Percentiles rank a stretch among this genome's conserved stretches.
Evolutionary conservation across 73 alveolate species (phyloP).

Genomic region (Paraurostyla sp.): DNA sequence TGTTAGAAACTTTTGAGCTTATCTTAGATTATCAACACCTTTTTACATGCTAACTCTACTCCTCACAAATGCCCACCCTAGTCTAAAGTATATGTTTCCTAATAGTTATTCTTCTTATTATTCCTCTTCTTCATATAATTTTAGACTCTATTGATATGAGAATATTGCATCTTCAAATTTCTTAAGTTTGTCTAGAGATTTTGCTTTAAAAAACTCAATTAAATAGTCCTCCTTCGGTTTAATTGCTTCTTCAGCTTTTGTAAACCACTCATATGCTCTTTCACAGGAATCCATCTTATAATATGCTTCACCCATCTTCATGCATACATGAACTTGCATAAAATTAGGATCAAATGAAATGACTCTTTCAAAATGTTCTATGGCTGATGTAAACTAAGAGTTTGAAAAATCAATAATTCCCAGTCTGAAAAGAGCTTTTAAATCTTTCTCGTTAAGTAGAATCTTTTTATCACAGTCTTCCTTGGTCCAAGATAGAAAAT

Average conservation of each 20-base stretch:
- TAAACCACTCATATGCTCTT: conserved; percentile 42
- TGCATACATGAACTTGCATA: conserved; percentile 22
- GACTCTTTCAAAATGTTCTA: conserved; percentile 4
- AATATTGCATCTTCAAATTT: neutral
- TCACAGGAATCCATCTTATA: conserved; percentile 28
- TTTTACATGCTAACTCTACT: neutral
- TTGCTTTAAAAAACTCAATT: conserved; percentile 30
- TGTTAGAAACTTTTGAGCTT: conserved; percentile 13
- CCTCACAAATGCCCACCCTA: conserved; percentile 64
- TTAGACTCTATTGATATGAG: neutral
- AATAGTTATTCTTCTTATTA: neutral
- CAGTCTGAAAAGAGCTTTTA: conserved; percentile 39
- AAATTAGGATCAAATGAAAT: conserved; percentile 36
- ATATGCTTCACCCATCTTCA: conserved; percentile 55
- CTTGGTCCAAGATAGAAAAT: neutral
- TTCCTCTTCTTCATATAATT: conserved; percentile 30
- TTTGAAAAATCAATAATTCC: conserved; percentile 41
- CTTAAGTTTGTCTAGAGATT: conserved; percentile 39
- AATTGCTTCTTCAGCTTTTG: conserved; percentile 48
- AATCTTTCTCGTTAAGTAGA: conserved; percentile 44
- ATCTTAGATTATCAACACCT: conserved; percentile 19
- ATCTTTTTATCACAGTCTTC: neutral
- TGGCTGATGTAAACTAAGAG: neutral
- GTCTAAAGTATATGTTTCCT: conserved; percentile 52
- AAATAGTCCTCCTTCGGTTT: conserved; percentile 36